Evolutionary conservation across 2,329 filamentous ascomycete genomes (phyloP), one percentile per base, ranked within the genome.

Genomic region (Fusarium dlaminii): DNA sequence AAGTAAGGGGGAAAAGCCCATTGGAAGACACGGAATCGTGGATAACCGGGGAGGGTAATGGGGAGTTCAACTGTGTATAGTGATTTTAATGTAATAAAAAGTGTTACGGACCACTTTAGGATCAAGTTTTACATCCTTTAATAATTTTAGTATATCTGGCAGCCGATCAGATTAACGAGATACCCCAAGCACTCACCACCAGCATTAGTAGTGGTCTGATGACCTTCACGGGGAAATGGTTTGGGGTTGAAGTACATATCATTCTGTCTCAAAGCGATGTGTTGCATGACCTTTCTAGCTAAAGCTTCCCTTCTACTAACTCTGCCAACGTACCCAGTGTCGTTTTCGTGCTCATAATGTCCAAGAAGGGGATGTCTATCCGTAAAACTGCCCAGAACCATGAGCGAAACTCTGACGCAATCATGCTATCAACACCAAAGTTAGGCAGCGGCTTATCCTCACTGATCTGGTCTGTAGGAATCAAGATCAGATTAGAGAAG

Each of bases 211-310:
- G 12, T 22, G 3, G 8, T 27, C 9, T 9, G 10, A 9, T 7
- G 4, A 29, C 18, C 2, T 9, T 51, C 2, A 36, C 7, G 5
- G 12, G 17, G 32, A 2, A 11, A 22, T 27, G 10, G n/a, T 0
- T 17, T 1, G 9, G 1, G 10, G 14, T 20, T 9, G 10, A 12
- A 17, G 24, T 17, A 2, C 20, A 13, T 6, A 18, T 29, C 9
- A 11, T 27, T 52, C 30, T 22, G 3, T 15, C 3, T 34, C 3
- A 27, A n/a, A 49, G 5, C 34, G 4, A 29, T 37, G 6, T 22
- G 20, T 22, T 0, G 2, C 5, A 22, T 27, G 9, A 12, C 0
- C 7, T 12, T 9, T 13, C 24, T 13, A 10, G 5, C 51, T 39
- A 54, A 29, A 54, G 10, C 8, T n/a, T 54, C 11, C 24, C 24